Percentiles rank a stretch among this genome's conserved stretches.
phyloP scores from a whole-genome alignment of 305 asterid species.

The Fraxinus baroniana region DNA sequence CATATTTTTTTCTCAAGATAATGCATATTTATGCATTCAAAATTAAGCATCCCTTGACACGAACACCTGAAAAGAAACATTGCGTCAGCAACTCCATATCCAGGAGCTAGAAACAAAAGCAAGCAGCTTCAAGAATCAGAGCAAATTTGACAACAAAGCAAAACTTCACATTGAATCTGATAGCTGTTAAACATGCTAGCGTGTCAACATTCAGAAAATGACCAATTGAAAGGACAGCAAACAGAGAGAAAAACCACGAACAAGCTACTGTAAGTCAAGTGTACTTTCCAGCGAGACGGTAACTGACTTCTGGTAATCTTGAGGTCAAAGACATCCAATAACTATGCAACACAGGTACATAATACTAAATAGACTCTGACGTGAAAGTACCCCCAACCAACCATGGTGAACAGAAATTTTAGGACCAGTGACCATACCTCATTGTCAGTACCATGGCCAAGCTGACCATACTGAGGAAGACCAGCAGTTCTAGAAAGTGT shows the following conservation, averaged over 20 bases:
- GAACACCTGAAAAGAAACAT: neutral
- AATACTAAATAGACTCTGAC: neutral
- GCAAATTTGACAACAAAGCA: neutral
- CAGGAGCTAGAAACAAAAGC: neutral
- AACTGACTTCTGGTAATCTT: neutral
- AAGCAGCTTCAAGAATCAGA: neutral
- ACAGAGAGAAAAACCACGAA: neutral
- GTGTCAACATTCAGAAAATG: neutral
- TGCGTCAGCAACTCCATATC: neutral
- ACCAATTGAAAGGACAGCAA: neutral
- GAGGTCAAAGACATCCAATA: constrained; percentile 8
- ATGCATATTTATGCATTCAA: neutral
- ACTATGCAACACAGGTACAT: neutral
- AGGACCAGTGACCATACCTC: constrained; percentile 54
- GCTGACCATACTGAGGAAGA: constrained; percentile 98
- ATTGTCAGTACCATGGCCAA: constrained; percentile 92
- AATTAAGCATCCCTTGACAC: neutral
- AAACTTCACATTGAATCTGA: neutral
- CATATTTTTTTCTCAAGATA: neutral
- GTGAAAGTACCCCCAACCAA: neutral
- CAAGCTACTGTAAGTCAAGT: neutral
- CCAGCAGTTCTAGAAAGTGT: constrained; percentile 77
- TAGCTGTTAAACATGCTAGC: neutral
- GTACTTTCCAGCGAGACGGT: neutral
- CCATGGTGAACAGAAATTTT: neutral